Conservation (phyloP, 169 alveolate genomes). For the Plasmodium ovale region DNA sequence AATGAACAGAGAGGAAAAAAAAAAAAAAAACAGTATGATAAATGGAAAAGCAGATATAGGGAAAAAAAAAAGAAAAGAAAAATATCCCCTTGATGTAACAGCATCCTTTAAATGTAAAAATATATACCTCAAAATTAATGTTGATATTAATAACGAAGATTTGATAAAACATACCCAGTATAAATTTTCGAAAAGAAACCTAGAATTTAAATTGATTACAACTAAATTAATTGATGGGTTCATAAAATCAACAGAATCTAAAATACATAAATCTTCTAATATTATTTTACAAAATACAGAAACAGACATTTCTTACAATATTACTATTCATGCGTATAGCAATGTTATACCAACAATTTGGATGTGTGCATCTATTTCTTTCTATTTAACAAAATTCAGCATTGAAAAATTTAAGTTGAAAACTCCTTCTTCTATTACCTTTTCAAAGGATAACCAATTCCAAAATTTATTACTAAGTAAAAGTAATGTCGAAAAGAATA, state of each 20-base stretch:
- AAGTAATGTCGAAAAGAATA: neutral
- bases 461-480: neutral
- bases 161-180: constrained; percentile 30
- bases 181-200: constrained; percentile 42
- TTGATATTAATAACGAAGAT: constrained; percentile 61
- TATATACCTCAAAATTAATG: constrained; percentile 61
- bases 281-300: constrained; percentile 69
- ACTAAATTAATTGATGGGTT: constrained; percentile 62
- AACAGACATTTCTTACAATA: constrained; percentile 63
- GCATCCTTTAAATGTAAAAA: constrained; percentile 52
- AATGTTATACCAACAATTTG: constrained; percentile 27
- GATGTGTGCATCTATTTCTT: constrained; percentile 55
- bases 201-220: constrained; percentile 60
- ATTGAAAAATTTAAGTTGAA: constrained; percentile 52
- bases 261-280: constrained; percentile 65
- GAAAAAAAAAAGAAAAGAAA: constrained; percentile 19
- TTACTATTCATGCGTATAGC: constrained; percentile 62
- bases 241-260: constrained; percentile 69
- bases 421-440: constrained; percentile 39
- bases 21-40: neutral
- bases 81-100: constrained; percentile 60
- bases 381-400: constrained; percentile 43
- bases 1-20: constrained; percentile 16
- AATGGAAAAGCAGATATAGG: constrained; percentile 7
- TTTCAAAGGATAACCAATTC: constrained; percentile 20